Base-by-base conservation (phyloP, 2,329 filamentous ascomycete species). In the Verticillium dahliae region DNA sequence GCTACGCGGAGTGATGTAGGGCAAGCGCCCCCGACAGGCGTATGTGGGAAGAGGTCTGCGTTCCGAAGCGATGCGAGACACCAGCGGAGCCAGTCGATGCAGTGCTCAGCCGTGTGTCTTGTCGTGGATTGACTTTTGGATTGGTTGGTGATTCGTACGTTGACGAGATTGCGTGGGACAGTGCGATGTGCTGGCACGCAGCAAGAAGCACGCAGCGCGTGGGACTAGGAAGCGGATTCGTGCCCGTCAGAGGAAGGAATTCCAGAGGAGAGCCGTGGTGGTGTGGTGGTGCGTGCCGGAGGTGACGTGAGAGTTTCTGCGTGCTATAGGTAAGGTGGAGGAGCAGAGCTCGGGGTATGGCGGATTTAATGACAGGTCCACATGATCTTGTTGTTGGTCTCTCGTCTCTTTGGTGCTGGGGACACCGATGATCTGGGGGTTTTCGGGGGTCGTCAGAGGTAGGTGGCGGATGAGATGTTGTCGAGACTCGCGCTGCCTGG, bases 41-140 rank as follows among this genome's bases (percentile, higher is more conserved):
- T 52, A 10, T 10, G 45, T 10, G 39, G 27, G 54, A 31, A 31
- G 27, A 31, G 31, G n/a, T n/a, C 33, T 57, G 55, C 33, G 33
- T 22, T 35, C 55, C 55, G 55, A 38, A n/a, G 55, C n/a, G 55
- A 57, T 57, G 33, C 55, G 34, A 57, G 55, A 57, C 55, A 57
- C 27, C 45, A 31, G 45, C 45, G 22, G 13, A 52, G 45, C 45
- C 22, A 52, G 15, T 15, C 41, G 9, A 22, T 9, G 41, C 41
- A 50, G 15, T 22, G 45, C 18, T 10, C 9, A 52, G 45, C 18
- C 18, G 45, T 22, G 45, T 18, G 45, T 45, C 15, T 45, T 31
- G 27, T 31, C 27, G 27, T 31, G 27, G 27, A 5, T 31, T 31
- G 27, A 31, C 27, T 31, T 31, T 31, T 31, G 27, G 45, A 2